A percentile compares a stretch with the other conserved stretches of the same genome.
phyloP scores from a whole-genome alignment of 2,329 filamentous ascomycete species.

The Helminthosporium solani region DNA sequence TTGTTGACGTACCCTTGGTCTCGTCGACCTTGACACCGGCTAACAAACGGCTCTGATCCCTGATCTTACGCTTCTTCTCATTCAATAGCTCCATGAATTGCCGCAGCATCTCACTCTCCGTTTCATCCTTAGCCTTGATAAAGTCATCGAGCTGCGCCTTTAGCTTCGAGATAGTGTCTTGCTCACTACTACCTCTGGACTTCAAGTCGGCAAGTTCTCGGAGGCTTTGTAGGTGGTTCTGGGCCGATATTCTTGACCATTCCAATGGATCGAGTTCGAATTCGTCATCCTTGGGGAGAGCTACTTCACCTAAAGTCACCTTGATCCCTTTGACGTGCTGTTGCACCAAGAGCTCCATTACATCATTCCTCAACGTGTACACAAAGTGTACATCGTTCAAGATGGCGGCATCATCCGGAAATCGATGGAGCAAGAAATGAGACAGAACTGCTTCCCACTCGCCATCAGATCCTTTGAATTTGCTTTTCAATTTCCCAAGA shows the following conservation, averaged over 20 bases:
- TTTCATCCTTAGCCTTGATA: slow-evolving; percentile 62
- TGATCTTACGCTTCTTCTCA: slow-evolving; percentile 77
- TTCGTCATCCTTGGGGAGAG: slow-evolving; percentile 56
- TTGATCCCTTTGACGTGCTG: slow-evolving; percentile 66
- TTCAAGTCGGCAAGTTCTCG: slow-evolving; percentile 48
- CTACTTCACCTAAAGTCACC: slow-evolving; percentile 64
- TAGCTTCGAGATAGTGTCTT: slow-evolving; percentile 59
- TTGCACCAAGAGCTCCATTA: slow-evolving; percentile 63
- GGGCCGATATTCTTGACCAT: slow-evolving; percentile 65
- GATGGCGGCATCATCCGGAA: slow-evolving; percentile 47
- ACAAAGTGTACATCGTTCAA: slow-evolving; percentile 58
- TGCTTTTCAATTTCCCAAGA: slow-evolving; percentile 32
- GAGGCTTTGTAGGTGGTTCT: slow-evolving; percentile 50
- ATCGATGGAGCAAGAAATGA: slow-evolving; percentile 55
- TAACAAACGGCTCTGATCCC: slow-evolving; percentile 68
- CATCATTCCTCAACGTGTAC: slow-evolving; percentile 56
- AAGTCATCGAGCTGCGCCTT: slow-evolving; percentile 66
- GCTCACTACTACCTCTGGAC: slow-evolving; percentile 50
- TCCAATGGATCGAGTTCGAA: slow-evolving; percentile 66
- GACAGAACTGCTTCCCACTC: slow-evolving; percentile 68
- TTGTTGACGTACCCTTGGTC: slow-evolving; percentile 30
- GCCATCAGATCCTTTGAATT: slow-evolving; percentile 43
- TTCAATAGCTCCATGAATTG: slow-evolving; percentile 73
- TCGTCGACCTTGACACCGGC: slow-evolving; percentile 52
- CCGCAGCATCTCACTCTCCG: slow-evolving; percentile 66